phyloP scores from a whole-genome alignment of 208 protist species.

The Blechomonas ayalai region DNA sequence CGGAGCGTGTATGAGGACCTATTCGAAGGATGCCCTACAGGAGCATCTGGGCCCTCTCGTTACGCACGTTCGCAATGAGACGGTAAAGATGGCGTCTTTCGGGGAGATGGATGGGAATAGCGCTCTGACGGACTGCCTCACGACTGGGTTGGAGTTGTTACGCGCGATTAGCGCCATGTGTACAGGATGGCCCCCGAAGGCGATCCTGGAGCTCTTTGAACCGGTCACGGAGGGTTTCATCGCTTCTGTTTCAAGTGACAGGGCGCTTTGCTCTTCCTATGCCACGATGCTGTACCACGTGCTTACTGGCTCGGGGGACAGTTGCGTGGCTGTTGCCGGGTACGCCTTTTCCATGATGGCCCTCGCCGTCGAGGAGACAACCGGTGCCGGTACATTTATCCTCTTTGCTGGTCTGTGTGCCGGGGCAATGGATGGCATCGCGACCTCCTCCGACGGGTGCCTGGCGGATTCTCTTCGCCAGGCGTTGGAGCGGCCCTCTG shows the following conservation, averaged over 20 bases:
- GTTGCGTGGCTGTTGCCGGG: conserved; percentile 14
- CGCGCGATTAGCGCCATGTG: conserved; percentile 16
- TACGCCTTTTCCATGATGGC: conserved; percentile 36
- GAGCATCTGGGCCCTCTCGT: conserved; percentile 16
- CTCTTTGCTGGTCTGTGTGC: conserved; percentile 23
- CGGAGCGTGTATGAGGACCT: conserved; percentile 18
- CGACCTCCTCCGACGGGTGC: conserved; percentile 3
- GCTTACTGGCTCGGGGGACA: conserved; percentile 20
- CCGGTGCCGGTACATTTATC: conserved; percentile 4
- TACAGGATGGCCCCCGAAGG: conserved; percentile 1
- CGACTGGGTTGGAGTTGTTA: conserved; percentile 20
- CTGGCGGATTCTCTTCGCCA: conserved; percentile 1
- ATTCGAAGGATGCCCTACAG: conserved; percentile 4
- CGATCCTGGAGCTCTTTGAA: conserved; percentile 24
- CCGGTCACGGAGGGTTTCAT: conserved; percentile 23
- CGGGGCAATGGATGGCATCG: conserved; percentile 23
- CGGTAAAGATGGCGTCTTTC: conserved; percentile 42
- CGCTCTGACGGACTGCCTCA: conserved; percentile 23
- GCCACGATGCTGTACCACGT: conserved; percentile 69
- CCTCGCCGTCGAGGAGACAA: conserved; percentile 1
- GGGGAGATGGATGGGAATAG: conserved; percentile 13
- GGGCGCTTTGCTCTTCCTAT: conserved; percentile 34
- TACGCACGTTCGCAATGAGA: conserved; percentile 49
- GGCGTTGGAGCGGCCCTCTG: not conserved
- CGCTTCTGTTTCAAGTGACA: conserved; percentile 5